Evolutionary conservation across 179 eudicot species (phyloP).

Genomic region (Silene vulgaris): DNA sequence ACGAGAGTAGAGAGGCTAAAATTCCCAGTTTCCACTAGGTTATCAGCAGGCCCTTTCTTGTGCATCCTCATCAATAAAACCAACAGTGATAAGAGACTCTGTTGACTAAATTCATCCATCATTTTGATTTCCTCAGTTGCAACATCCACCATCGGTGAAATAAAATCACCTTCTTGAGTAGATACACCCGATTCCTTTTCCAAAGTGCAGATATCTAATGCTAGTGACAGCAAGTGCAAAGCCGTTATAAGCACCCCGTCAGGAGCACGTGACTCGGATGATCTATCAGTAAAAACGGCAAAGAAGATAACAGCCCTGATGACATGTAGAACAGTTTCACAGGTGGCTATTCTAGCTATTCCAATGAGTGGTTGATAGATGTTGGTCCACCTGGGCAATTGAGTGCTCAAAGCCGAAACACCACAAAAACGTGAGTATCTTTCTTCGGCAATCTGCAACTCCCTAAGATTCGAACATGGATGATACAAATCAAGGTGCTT

Average conservation of each 20-base stretch:
- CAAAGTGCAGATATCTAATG: conserved; percentile 59
- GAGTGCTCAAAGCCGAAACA: conserved; percentile 68
- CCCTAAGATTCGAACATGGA: conserved; percentile 88
- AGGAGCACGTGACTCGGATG: conserved; percentile 69
- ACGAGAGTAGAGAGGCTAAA: conserved; percentile 60
- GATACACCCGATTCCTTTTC: conserved; percentile 42
- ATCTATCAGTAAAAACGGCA: conserved; percentile 51
- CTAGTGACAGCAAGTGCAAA: conserved; percentile 77
- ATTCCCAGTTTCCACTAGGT: conserved; percentile 53
- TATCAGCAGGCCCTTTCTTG: conserved; percentile 43
- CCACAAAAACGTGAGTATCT: conserved; percentile 75
- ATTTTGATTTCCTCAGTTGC: conserved; percentile 60
- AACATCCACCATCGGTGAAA: conserved; percentile 57
- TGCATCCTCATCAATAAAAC: conserved; percentile 71
- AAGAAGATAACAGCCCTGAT: conserved; percentile 70
- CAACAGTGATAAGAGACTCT: conserved; percentile 79
- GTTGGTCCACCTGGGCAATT: conserved; percentile 81
- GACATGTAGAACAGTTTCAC: conserved; percentile 59
- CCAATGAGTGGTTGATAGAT: conserved; percentile 70
- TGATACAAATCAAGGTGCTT: conserved; percentile 92
- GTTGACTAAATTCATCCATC: conserved; percentile 33
- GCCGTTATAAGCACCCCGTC: conserved; percentile 74
- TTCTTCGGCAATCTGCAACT: conserved; percentile 87
- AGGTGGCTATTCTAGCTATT: conserved; percentile 71
- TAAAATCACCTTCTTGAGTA: conserved; percentile 31